Conservation (phyloP, 2,329 filamentous ascomycete species). For the Fonsecaea monophora region DNA sequence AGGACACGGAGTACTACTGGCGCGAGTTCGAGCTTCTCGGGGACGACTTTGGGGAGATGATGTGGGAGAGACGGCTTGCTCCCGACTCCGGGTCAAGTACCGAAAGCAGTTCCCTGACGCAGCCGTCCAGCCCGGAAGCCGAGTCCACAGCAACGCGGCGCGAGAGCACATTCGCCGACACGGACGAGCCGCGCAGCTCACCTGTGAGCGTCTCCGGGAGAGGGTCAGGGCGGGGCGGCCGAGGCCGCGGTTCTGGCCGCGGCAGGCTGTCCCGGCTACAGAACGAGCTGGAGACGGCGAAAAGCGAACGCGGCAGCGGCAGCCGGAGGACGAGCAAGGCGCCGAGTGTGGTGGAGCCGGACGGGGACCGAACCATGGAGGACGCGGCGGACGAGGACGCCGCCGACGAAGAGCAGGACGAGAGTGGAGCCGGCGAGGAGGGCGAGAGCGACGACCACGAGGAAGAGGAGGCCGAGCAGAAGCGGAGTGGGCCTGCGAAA, state of each 20-base stretch:
- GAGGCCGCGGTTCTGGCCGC: constrained; percentile 42
- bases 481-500: constrained; percentile 19
- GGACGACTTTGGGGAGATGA: constrained; percentile 55
- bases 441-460: constrained; percentile 48
- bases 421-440: constrained; percentile 48
- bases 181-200: constrained; percentile 50
- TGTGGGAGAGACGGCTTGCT: constrained; percentile 56
- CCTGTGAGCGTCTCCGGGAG: constrained; percentile 18
- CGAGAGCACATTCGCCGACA: constrained; percentile 56
- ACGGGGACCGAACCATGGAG: constrained; percentile 42
- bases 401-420: constrained; percentile 48
- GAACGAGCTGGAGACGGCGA: constrained; percentile 47
- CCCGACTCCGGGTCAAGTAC: constrained; percentile 36
- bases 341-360: constrained; percentile 44
- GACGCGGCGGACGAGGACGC: constrained; percentile 46
- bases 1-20: constrained; percentile 55
- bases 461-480: constrained; percentile 38
- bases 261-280: constrained; percentile 49
- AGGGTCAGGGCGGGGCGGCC: constrained; percentile 43
- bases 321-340: constrained; percentile 41
- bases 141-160: constrained; percentile 43
- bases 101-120: constrained; percentile 7
- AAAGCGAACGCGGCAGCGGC: constrained; percentile 35
- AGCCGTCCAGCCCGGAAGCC: constrained; percentile 2
- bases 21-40: constrained; percentile 70